These are phyloP conservation scores for Phytopythium kandeliae DNA, from an alignment of 352 stramenopile genomes.

Conservation along the genomic window DNA sequence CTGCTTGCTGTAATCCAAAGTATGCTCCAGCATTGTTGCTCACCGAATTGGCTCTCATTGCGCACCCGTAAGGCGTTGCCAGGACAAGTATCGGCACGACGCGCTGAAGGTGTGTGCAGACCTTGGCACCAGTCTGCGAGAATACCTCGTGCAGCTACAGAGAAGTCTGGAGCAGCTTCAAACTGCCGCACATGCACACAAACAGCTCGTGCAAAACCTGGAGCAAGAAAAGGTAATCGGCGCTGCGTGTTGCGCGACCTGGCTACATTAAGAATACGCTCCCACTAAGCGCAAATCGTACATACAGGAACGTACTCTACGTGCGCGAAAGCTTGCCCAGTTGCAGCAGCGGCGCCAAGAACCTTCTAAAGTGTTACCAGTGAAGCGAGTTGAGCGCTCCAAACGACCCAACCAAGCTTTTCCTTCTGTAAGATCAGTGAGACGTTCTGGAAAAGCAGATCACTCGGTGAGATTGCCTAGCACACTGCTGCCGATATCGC, in stretches of 20 bases:
- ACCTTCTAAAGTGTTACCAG: background rate
- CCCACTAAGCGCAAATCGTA: too few relatives aligned
- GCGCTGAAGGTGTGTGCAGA: slow-evolving; percentile 6
- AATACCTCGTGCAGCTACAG: slow-evolving; percentile 7
- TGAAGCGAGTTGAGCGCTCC: background rate
- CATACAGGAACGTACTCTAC: background rate
- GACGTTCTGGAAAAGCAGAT: background rate
- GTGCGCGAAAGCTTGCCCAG: background rate
- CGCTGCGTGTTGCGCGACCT: too few relatives aligned
- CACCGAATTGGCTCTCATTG: too few relatives aligned
- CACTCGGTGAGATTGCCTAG: background rate
- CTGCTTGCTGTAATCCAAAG: too few relatives aligned
- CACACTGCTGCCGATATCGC: background rate
- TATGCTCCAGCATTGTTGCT: background rate
- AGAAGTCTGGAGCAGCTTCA: background rate
- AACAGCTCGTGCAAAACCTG: background rate
- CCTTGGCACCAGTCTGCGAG: slow-evolving; percentile 8
- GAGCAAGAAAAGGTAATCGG: background rate
- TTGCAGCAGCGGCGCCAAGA: background rate
- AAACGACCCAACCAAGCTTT: background rate
- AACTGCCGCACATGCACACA: background rate
- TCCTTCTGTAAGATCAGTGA: background rate
- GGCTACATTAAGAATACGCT: too few relatives aligned
- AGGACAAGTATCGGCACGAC: slow-evolving; percentile 18
- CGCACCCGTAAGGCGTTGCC: slow-evolving; percentile 25